These are phyloP conservation scores for Cruciata laevipes DNA, from an alignment of 257 asterid species.

Conservation along the genomic window DNA sequence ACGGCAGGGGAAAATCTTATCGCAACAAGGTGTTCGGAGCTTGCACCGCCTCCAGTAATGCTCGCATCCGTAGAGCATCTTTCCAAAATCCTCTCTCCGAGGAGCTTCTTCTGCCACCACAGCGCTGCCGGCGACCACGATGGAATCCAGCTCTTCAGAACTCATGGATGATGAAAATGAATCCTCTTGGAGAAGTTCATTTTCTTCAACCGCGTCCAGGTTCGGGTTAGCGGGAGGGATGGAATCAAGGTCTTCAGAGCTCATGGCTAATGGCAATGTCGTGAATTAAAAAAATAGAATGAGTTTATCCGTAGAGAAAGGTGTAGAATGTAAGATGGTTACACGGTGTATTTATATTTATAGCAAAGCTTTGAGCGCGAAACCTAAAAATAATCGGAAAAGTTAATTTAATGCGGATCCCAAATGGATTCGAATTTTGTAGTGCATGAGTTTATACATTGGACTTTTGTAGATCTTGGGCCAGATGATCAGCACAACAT, in stretches of 20 bases:
- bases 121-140: conserved; percentile 11
- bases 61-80: conserved; percentile 66
- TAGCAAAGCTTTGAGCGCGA: too few species aligned
- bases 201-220: neutral
- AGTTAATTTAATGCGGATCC: too few species aligned
- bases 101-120: neutral
- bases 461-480: too few species aligned
- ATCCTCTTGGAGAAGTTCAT: conserved; percentile 23
- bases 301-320: too few species aligned
- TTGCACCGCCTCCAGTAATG: conserved; percentile 84
- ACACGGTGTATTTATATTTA: too few species aligned
- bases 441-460: too few species aligned
- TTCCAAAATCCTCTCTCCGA: conserved; percentile 44
- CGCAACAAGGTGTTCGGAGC: conserved; percentile 79
- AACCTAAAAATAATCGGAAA: too few species aligned
- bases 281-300: too few species aligned
- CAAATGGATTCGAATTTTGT: too few species aligned
- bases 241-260: neutral
- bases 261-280: conserved; percentile 9
- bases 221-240: conserved; percentile 11
- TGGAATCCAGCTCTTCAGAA: neutral
- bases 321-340: too few species aligned
- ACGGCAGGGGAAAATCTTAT: conserved; percentile 72
- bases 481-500: too few species aligned
- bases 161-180: conserved; percentile 7